These are phyloP conservation scores for Tolypocladium album DNA, from an alignment of 2,329 filamentous ascomycete genomes.

Conservation along the genomic window DNA sequence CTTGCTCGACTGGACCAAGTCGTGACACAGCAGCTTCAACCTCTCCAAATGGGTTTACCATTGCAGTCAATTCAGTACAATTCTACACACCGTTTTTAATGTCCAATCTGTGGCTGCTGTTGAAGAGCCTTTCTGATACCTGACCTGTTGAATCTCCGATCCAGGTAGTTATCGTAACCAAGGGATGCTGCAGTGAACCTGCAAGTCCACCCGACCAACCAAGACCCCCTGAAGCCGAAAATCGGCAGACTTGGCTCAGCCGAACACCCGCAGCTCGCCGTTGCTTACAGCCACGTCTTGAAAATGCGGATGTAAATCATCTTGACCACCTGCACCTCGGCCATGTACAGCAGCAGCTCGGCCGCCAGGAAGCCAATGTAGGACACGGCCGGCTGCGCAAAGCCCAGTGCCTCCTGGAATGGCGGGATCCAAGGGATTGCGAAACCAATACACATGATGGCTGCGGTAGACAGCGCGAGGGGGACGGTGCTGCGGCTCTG, in stretches of 20 bases:
- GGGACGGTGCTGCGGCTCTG: constrained; percentile 11
- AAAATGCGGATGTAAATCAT: constrained; percentile 14
- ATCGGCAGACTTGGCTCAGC: background rate
- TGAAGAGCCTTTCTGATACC: background rate
- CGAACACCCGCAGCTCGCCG: background rate
- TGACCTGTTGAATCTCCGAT: background rate
- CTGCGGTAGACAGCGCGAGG: constrained; percentile 11
- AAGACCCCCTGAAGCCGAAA: background rate
- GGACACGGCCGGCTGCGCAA: constrained; percentile 8
- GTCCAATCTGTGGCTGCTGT: background rate
- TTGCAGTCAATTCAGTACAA: background rate
- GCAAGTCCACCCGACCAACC: background rate
- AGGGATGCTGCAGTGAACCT: background rate
- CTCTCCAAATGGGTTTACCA: background rate
- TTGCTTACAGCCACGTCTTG: constrained; percentile 12
- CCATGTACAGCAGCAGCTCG: constrained; percentile 12
- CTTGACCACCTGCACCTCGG: constrained; percentile 16
- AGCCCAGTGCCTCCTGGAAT: constrained; percentile 8
- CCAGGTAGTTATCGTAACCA: background rate
- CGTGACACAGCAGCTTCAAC: background rate
- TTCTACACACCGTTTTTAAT: background rate
- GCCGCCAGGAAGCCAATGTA: constrained; percentile 13
- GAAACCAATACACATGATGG: constrained; percentile 15
- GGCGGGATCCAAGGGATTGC: constrained; percentile 13
- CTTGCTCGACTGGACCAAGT: background rate